Conservation (phyloP, 2,329 filamentous ascomycete genomes). For the Annulohypoxylon truncatum region DNA sequence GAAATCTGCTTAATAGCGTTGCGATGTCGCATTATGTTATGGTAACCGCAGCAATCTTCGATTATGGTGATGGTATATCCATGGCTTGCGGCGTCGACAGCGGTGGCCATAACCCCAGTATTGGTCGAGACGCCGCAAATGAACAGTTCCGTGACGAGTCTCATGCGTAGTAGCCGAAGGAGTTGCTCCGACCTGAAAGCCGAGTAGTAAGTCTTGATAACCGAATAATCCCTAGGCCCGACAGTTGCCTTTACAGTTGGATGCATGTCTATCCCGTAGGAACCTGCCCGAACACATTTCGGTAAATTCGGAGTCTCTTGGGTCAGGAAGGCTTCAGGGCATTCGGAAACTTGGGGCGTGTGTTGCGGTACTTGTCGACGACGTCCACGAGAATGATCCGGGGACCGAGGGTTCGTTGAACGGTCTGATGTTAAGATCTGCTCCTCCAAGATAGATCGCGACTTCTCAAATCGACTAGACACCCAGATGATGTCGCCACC, state of each 20-base stretch:
- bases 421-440: conserved; percentile 60
- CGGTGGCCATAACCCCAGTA: conserved; percentile 89
- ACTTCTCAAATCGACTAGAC: conserved; percentile 76
- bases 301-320: conserved; percentile 49
- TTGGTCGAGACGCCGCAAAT: conserved; percentile 90
- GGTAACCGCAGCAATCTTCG: conserved; percentile 88
- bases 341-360: conserved; percentile 30
- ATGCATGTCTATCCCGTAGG: conserved; percentile 60
- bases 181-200: conserved; percentile 82
- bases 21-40: conserved; percentile 74
- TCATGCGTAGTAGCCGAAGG: conserved; percentile 81
- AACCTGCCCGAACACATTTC: conserved; percentile 58
- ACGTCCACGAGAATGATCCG: conserved; percentile 40
- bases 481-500: conserved; percentile 86
- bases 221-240: conserved; percentile 62
- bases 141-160: conserved; percentile 88
- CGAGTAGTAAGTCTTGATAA: conserved; percentile 85
- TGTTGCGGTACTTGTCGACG: conserved; percentile 47
- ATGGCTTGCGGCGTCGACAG: conserved; percentile 87
- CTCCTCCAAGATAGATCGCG: conserved; percentile 66
- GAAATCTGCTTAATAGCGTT: conserved; percentile 77
- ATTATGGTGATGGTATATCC: conserved; percentile 88
- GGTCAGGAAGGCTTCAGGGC: conserved; percentile 56
- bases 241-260: conserved; percentile 56
- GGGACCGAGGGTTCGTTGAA: conserved; percentile 20